Percentiles rank a stretch among this genome's conserved stretches.
Evolutionary conservation across 805 yeast genomes (phyloP).

Genomic region (Pichia nanzhaoensis): DNA sequence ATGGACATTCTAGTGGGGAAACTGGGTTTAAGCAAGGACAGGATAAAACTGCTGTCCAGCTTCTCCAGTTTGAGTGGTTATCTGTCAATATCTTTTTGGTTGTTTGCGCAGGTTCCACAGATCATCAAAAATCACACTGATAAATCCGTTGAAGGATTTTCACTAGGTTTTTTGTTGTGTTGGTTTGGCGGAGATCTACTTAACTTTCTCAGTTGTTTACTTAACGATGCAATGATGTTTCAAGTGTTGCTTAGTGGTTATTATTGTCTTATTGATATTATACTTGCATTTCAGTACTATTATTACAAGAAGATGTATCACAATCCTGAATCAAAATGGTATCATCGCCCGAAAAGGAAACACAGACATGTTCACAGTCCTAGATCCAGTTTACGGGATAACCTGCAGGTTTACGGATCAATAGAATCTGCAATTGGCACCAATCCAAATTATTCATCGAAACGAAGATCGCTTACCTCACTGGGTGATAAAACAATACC

Average conservation of each 20-base stretch:
- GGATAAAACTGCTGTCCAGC: neutral
- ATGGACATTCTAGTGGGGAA: neutral
- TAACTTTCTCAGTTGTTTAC: constrained; percentile 43
- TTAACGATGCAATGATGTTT: constrained; percentile 43
- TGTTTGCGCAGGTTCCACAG: constrained; percentile 72
- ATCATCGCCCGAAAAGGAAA: constrained; percentile 17
- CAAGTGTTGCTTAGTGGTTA: constrained; percentile 41
- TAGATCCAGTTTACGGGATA: constrained; percentile 18
- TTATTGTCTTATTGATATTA: constrained; percentile 42
- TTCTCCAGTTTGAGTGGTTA: constrained; percentile 28
- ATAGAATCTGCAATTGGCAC: neutral
- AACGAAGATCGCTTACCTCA: neutral
- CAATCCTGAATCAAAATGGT: constrained; percentile 29
- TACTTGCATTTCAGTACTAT: constrained; percentile 41
- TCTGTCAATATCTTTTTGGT: constrained; percentile 52
- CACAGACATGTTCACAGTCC: constrained; percentile 20
- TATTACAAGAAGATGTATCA: constrained; percentile 38
- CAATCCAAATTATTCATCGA: neutral
- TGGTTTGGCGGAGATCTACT: constrained; percentile 64
- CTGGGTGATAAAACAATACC: neutral
- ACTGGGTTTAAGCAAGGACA: neutral
- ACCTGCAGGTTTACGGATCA: constrained; percentile 14
- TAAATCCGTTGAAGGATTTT: constrained; percentile 62
- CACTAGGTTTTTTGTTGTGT: constrained; percentile 49
- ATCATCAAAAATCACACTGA: constrained; percentile 50